phyloP scores from a whole-genome alignment of 768 basidiomycete species.

The Leccinellum albellum region DNA sequence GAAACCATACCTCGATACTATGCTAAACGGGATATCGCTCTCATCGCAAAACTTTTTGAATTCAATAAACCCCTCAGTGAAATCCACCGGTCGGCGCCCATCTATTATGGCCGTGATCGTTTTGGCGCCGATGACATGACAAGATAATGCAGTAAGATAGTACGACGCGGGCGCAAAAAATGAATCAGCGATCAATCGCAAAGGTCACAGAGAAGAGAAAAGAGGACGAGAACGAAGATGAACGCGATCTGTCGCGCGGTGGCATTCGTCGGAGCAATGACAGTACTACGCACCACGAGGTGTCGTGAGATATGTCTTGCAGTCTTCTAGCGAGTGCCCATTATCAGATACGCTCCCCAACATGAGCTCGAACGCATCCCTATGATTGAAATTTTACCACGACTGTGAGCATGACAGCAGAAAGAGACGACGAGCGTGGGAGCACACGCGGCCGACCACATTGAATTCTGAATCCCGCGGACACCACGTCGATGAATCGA shows the following conservation, averaged over 20 bases:
- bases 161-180: neutral
- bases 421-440: slow-evolving; percentile 5
- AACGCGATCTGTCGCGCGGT: neutral
- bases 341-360: slow-evolving; percentile 71
- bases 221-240: neutral
- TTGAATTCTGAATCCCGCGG: slow-evolving; percentile 5
- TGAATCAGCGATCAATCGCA: neutral
- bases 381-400: slow-evolving; percentile 28
- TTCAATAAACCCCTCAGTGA: slow-evolving; percentile 65
- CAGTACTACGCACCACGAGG: slow-evolving; percentile 43
- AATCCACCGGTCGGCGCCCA: slow-evolving; percentile 9
- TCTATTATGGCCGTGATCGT: slow-evolving; percentile 7
- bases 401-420: slow-evolving; percentile 12
- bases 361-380: slow-evolving; percentile 89
- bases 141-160: neutral
- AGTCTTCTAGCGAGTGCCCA: slow-evolving; percentile 81
- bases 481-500: neutral
- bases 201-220: neutral
- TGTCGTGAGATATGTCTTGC: slow-evolving; percentile 68
- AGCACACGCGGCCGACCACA: neutral
- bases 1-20: slow-evolving; percentile 78
- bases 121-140: neutral
- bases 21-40: slow-evolving; percentile 81
- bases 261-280: neutral
- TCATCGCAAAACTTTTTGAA: slow-evolving; percentile 84